Evolutionary conservation across 2,329 filamentous ascomycete genomes (phyloP).

Genomic region (Rugonectria rugulosa): DNA sequence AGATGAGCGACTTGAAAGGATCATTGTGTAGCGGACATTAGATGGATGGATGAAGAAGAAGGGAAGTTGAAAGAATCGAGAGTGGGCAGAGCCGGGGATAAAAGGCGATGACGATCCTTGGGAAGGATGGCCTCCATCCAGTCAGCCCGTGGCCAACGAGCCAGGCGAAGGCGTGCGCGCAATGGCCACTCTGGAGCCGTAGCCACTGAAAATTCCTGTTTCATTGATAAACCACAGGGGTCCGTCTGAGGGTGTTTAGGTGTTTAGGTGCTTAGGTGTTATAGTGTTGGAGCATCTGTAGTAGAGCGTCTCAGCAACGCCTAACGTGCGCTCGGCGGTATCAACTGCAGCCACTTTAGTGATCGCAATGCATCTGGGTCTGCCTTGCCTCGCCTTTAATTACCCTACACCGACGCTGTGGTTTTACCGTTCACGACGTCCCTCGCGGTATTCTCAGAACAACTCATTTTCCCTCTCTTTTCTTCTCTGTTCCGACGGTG

Average conservation of each 20-base stretch:
- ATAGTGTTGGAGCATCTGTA: not conserved
- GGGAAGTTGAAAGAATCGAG: slow-evolving; percentile 17
- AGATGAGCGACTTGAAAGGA: slow-evolving; percentile 32
- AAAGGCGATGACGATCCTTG: slow-evolving; percentile 34
- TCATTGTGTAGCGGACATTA: slow-evolving; percentile 35
- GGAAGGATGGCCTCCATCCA: slow-evolving; percentile 9
- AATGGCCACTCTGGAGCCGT: not conserved
- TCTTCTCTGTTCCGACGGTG: too few species aligned
- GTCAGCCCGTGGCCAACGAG: not conserved
- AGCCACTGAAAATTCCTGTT: not conserved
- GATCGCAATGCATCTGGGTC: slow-evolving; percentile 3
- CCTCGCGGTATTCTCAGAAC: too few species aligned
- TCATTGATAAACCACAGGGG: slow-evolving; percentile 5
- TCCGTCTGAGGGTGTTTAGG: not conserved
- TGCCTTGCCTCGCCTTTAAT: too few species aligned
- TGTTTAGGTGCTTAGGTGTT: not conserved
- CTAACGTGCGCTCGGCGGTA: not conserved
- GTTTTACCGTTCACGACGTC: too few species aligned
- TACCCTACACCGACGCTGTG: too few species aligned
- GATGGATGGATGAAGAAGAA: slow-evolving; percentile 26
- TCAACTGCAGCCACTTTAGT: too few species aligned
- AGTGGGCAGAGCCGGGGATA: slow-evolving; percentile 7
- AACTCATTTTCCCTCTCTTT: too few species aligned
- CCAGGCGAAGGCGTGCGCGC: slow-evolving; percentile 5
- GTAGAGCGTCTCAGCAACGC: slow-evolving; percentile 3